phyloP scores from a whole-genome alignment of 2,329 filamentous ascomycete genomes.

The Paecilomyces niveus region DNA sequence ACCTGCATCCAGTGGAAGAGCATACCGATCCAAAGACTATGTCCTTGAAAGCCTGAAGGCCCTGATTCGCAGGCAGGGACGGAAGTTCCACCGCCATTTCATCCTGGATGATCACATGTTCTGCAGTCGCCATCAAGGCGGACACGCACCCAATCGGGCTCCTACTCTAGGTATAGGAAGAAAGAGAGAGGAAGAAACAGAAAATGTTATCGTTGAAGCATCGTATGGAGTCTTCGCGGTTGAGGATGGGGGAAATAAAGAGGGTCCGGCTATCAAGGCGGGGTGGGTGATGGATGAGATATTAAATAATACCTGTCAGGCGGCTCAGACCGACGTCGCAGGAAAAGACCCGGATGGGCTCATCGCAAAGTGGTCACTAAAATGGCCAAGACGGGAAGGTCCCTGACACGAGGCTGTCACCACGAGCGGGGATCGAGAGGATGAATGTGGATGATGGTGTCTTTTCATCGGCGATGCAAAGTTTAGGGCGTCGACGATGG shows the following conservation, averaged over 20 bases:
- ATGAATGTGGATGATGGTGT: not conserved
- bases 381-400: not conserved
- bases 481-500: not conserved
- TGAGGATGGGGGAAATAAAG: not conserved
- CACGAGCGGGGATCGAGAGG: not conserved
- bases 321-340: not conserved
- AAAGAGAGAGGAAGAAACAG: constrained; percentile 1
- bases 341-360: not conserved
- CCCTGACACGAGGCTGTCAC: not conserved
- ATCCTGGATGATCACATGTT: constrained; percentile 31
- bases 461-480: not conserved
- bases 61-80: constrained; percentile 39
- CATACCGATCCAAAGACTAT: constrained; percentile 79
- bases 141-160: constrained; percentile 2
- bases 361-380: not conserved
- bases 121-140: constrained; percentile 29
- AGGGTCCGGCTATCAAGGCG: not conserved
- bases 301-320: not conserved
- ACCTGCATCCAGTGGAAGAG: constrained; percentile 8
- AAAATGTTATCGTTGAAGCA: constrained; percentile 18
- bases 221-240: constrained; percentile 13
- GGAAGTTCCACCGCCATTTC: constrained; percentile 35
- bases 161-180: constrained; percentile 2
- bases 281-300: not conserved
- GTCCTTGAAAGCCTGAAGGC: constrained; percentile 71